A percentile compares a stretch with the other conserved stretches of the same genome.
Evolutionary conservation across 2,329 filamentous ascomycete species (phyloP).

Genomic region (Basipetospora chlamydospora): DNA sequence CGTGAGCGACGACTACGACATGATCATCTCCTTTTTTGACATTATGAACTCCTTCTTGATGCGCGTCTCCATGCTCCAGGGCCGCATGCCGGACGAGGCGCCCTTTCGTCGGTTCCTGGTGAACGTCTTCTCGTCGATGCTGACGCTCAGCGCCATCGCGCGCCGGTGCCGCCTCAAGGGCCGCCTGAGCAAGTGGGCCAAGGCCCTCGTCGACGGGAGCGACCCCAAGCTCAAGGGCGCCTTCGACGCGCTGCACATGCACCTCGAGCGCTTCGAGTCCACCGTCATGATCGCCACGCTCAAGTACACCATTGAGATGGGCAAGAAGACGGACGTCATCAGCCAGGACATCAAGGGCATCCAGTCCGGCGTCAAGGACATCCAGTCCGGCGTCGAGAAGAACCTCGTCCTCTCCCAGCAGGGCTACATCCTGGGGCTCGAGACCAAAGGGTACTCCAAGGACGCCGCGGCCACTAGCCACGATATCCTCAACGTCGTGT

Average conservation of each 20-base stretch:
- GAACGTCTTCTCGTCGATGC: constrained; percentile 20
- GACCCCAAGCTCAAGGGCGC: constrained; percentile 17
- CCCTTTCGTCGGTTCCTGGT: constrained; percentile 20
- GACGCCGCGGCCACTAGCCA: constrained; percentile 3
- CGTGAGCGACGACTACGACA: constrained; percentile 22
- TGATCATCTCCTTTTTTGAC: constrained; percentile 22
- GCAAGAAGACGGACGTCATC: constrained; percentile 13
- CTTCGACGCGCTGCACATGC: constrained; percentile 15
- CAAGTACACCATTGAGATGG: constrained; percentile 16
- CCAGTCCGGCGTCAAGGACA: background rate
- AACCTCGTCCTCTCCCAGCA: constrained; percentile 2
- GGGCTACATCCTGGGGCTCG: constrained; percentile 1
- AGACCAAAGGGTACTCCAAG: constrained; percentile 3
- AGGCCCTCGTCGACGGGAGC: constrained; percentile 14
- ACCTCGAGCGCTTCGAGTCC: constrained; percentile 14
- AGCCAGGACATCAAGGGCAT: constrained; percentile 8
- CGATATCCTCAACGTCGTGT: constrained; percentile 3
- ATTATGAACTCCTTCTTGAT: constrained; percentile 22
- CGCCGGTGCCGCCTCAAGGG: constrained; percentile 19
- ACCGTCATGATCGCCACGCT: constrained; percentile 20
- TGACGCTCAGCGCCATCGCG: constrained; percentile 18
- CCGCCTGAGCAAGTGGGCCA: constrained; percentile 15
- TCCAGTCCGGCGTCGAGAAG: no score
- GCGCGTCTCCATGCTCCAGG: constrained; percentile 19
- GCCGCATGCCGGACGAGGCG: constrained; percentile 14